These are phyloP conservation scores for Eutrema salsugineum DNA, from an alignment of 441 rosid species.

Conservation along the genomic window DNA sequence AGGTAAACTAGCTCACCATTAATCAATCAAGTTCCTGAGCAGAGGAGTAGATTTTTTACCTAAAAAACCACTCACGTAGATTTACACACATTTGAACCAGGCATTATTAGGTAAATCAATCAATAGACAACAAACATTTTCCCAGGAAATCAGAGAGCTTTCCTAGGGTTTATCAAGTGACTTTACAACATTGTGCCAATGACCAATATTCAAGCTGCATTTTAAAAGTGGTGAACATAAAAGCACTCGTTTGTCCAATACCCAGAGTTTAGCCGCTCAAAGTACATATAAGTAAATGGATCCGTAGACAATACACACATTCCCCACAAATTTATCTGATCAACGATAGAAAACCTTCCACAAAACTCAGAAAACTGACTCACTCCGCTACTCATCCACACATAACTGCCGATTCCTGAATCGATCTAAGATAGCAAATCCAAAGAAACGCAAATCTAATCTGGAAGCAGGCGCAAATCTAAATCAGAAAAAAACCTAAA, in stretches of 20 bases:
- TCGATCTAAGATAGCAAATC: conserved; percentile 25
- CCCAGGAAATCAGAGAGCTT: not conserved
- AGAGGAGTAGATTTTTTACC: not conserved
- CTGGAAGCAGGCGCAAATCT: conserved; percentile 12
- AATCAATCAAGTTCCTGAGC: not conserved
- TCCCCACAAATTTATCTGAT: not conserved
- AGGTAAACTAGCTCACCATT: not conserved
- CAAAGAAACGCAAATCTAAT: conserved; percentile 5
- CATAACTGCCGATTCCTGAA: not conserved
- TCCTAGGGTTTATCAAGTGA: not conserved
- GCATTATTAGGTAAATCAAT: not conserved
- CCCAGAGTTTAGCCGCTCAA: not conserved
- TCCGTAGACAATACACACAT: not conserved
- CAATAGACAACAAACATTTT: not conserved
- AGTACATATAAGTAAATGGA: not conserved
- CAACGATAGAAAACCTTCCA: not conserved
- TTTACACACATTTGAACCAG: not conserved
- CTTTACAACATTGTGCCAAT: not conserved
- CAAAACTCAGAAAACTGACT: not conserved
- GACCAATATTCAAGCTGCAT: conserved; percentile 17
- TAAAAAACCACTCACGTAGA: not conserved
- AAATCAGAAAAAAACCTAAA: conserved; percentile 11
- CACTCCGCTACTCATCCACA: not conserved
- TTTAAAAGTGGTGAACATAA: not conserved
- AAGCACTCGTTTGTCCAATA: not conserved